These are phyloP conservation scores for Penicillium palitans DNA, from an alignment of 2,329 filamentous ascomycete genomes.

Conservation along the genomic window DNA sequence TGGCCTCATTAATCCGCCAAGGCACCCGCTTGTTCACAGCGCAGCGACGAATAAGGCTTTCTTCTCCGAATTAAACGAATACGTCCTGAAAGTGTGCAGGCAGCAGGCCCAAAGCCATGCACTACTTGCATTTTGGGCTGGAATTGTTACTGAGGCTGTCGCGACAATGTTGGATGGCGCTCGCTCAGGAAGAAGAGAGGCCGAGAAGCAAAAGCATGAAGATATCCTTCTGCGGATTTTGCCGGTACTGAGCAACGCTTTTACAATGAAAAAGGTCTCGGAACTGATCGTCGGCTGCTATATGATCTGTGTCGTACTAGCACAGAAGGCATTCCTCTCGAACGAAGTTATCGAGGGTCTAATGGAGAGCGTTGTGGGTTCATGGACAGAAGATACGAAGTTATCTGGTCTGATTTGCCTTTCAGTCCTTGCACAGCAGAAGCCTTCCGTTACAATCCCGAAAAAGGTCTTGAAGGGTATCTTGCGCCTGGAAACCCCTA, in stretches of 20 bases:
- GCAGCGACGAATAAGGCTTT: conserved; percentile 77
- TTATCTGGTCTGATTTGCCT: conserved; percentile 76
- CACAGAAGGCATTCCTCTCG: conserved; percentile 75
- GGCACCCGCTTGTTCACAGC: conserved; percentile 79
- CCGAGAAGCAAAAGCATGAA: conserved; percentile 80
- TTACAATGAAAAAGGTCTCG: conserved; percentile 72
- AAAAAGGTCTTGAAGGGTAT: conserved; percentile 64
- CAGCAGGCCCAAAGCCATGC: conserved; percentile 72
- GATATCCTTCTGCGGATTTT: conserved; percentile 68
- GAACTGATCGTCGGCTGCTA: conserved; percentile 85
- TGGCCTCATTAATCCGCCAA: conserved; percentile 72
- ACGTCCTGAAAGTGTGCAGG: conserved; percentile 73
- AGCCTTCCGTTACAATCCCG: conserved; percentile 68
- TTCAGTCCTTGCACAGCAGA: conserved; percentile 77
- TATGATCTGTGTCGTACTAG: conserved; percentile 84
- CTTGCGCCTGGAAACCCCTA: conserved; percentile 35
- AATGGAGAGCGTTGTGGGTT: conserved; percentile 82
- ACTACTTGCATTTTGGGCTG: conserved; percentile 86
- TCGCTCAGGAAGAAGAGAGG: conserved; percentile 70
- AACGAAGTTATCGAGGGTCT: conserved; percentile 79
- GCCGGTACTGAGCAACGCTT: conserved; percentile 72
- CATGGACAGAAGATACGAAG: conserved; percentile 73
- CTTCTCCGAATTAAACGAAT: conserved; percentile 72
- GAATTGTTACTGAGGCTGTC: conserved; percentile 80
- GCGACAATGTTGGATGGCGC: conserved; percentile 77